Base-by-base conservation (phyloP, 2,329 filamentous ascomycete species). In the Geosmithia morbida region DNA sequence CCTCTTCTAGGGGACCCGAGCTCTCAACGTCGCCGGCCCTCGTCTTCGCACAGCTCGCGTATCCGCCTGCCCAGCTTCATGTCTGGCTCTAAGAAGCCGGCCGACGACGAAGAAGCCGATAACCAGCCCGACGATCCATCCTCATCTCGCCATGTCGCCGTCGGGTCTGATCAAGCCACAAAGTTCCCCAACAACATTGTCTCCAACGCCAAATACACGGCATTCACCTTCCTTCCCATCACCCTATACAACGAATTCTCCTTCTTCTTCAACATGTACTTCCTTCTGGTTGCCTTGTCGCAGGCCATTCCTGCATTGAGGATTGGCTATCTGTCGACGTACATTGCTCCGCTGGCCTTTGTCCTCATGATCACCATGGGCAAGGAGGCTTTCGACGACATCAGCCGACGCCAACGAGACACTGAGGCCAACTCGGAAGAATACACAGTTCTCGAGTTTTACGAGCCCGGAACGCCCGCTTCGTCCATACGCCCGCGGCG, bases 231-330 rank as follows among this genome's bases (percentile, higher is more conserved):
- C 64, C 74, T 98, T 14, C 94, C 94, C 2, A 74, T 90, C 46
- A 98, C 92, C 0, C 71, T 98, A 19, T 98, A 96, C 66, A 97
- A 97, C 67, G 92, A 98, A 61, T 98, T 98, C 62, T 96, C 90
- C 50, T 98, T 97, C 70, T 98, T 98, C 68, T 95, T 98, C 74
- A 98, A 98, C 74, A 87, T 97, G 72, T 98, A 98, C 63, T 98
- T 98, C 63, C 72, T 98, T 48, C 79, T 97, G 22, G 92, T 98
- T 45, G 94, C 92, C 7, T 66, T 97, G 45, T 97, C 90, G 39
- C 92, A 98, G 66, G 82, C 87, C 42, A 89, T 98, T 57, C 89
- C 88, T 3, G 77, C 85, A 19, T 68, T 98, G 48, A 80, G 88
- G 48, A 96, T 98, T 54, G 92, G 92, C 48, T 97, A 96, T 62